A percentile compares a stretch with the other conserved stretches of the same genome.
Conservation (phyloP, 176 grass and related monocot genomes). For the Raddia guianensis region DNA sequence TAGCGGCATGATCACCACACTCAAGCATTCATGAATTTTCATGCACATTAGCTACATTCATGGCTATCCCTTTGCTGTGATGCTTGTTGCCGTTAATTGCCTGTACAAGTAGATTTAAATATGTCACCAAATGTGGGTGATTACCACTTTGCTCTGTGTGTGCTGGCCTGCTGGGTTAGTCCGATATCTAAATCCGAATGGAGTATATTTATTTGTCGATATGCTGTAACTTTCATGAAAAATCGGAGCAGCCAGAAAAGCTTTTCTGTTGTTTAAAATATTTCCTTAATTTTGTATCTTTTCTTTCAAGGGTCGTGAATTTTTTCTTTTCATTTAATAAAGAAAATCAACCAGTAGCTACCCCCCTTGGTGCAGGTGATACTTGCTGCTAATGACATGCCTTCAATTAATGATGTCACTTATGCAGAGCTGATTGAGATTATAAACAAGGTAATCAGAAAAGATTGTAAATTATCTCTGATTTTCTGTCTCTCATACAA, state of each 20-base stretch:
- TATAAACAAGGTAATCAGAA: conserved; percentile 68
- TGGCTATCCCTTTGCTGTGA: background rate
- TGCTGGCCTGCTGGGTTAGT: background rate
- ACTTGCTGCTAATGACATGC: conserved; percentile 96
- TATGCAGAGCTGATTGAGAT: conserved; percentile 88
- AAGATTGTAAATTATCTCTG: background rate
- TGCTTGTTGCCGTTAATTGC: background rate
- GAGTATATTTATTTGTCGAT: background rate
- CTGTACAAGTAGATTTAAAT: background rate
- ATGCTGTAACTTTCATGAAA: background rate
- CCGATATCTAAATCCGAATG: background rate
- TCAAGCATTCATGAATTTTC: background rate
- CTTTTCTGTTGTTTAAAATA: background rate
- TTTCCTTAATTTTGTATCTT: background rate
- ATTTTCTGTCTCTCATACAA: background rate
- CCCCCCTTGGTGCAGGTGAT: conserved; percentile 59
- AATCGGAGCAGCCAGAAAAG: background rate
- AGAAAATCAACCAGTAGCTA: conserved; percentile 23
- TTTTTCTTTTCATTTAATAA: conserved; percentile 34
- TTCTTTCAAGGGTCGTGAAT: background rate
- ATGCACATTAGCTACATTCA: background rate
- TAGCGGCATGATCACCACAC: background rate
- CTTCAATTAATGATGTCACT: conserved; percentile 94
- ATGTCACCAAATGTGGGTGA: background rate
- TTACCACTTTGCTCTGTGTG: background rate